Evolutionary conservation across 164 flowering plant species (phyloP), one percentile per base, ranked within the genome.

Genomic region (Macadamia integrifolia): DNA sequence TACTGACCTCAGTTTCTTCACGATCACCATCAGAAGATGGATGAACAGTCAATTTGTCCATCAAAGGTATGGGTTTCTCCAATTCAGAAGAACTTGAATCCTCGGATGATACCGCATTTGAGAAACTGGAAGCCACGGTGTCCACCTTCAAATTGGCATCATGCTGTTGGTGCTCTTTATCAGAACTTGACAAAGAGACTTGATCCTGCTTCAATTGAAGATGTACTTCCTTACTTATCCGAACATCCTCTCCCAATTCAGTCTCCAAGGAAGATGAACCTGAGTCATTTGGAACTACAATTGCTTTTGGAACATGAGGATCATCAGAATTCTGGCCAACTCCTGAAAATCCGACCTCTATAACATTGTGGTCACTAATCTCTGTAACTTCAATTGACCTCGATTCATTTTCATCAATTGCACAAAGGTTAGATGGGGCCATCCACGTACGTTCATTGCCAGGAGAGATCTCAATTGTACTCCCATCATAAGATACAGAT

Each of bases 1-100:
- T 29, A 70, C 80, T 74, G 75, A 87, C 92, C 76, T 69, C 68
- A 55, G 53, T 43, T 64, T 74, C 83, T 62, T 74, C 62, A 61
- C 52, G 74, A 62, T 78, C 60, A 57, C 57, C 70, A 29, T 52
- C 57, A 58, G 40, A 58, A 56, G 72, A 65, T 65, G 73, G 71
- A 65, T 71, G 73, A n/a, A 65, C 61, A 43, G 68, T 62, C n/a
- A 80, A 52, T 69, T 72, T 68, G 55, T 81, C 84, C 28, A 66
- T 52, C 56, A 58, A 66, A 9, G 72, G 61, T 43, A 56, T 68
- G 8, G 65, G 67, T 60, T 72, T 73, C 59, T 81, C 76, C 55
- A 43, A 69, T 28, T 30, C 58, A 61, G 67, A 43, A 11, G 59
- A 44, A 44, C 66, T 15, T 14, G 61, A 60, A 62, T 68, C 75